phyloP scores from a whole-genome alignment of 306 rosid genomes.

The Pyrus bretschneideri region DNA sequence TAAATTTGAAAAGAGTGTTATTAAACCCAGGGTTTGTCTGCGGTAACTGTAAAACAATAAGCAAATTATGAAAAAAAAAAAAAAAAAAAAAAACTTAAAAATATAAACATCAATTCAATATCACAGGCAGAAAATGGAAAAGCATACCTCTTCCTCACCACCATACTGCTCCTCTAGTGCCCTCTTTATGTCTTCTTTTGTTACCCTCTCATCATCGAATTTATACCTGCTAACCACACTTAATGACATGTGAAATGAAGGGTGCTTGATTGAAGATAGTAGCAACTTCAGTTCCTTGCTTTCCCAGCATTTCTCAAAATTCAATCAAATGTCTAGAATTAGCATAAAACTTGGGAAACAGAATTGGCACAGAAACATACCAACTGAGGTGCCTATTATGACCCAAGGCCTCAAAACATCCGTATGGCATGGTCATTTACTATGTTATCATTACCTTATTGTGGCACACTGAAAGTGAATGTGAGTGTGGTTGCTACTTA shows the following conservation, averaged over 20 bases:
- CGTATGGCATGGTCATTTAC: not conserved
- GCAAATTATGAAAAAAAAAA: constrained; percentile 3
- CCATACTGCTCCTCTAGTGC: constrained; percentile 99
- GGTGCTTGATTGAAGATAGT: not conserved
- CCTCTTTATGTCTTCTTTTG: constrained; percentile 90
- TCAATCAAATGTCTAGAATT: not conserved
- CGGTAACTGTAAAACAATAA: constrained; percentile 56
- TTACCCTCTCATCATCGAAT: constrained; percentile 95
- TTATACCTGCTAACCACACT: constrained; percentile 55
- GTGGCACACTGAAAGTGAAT: not conserved
- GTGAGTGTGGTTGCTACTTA: not conserved
- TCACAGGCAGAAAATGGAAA: constrained; percentile 8
- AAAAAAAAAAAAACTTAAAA: not conserved
- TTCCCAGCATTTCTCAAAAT: not conserved
- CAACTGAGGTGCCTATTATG: not conserved
- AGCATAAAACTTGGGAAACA: not conserved
- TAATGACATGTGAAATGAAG: not conserved
- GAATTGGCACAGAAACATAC: not conserved
- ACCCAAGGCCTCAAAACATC: not conserved
- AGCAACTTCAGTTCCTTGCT: not conserved
- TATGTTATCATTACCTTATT: not conserved
- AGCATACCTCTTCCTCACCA: constrained; percentile 91
- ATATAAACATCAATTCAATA: not conserved
- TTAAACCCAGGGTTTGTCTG: constrained; percentile 99
- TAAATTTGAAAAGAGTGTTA: constrained; percentile 89